These are phyloP conservation scores for Vigna reflexopilosa DNA, from an alignment of 306 rosid genomes.

Conservation along the genomic window DNA sequence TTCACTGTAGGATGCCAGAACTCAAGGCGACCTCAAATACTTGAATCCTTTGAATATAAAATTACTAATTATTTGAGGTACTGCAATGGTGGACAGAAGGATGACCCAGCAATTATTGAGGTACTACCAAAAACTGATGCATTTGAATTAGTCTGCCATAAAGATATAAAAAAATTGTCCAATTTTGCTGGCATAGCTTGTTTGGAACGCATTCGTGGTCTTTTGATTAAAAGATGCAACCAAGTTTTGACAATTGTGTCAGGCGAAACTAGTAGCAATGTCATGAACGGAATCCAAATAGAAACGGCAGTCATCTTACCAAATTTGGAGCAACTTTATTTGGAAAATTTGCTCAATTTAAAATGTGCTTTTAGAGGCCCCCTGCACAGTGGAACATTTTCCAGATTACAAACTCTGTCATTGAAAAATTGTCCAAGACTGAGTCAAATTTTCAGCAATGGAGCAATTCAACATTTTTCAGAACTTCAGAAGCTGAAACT, in stretches of 20 bases:
- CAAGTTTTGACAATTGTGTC: constrained; percentile 21
- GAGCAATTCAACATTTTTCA: constrained; percentile 23
- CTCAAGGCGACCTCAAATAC: constrained; percentile 32
- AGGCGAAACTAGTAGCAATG: neutral
- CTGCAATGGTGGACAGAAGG: constrained; percentile 7
- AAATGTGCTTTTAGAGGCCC: constrained; percentile 33
- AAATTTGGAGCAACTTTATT: constrained; percentile 40
- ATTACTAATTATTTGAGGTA: constrained; percentile 40
- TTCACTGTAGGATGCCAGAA: constrained; percentile 43
- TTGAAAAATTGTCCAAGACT: constrained; percentile 34
- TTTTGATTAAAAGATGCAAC: constrained; percentile 40
- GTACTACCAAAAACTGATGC: constrained; percentile 40
- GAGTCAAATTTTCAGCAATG: constrained; percentile 33
- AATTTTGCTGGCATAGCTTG: constrained; percentile 15
- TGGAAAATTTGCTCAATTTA: constrained; percentile 30
- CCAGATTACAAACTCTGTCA: constrained; percentile 26
- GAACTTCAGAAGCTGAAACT: constrained; percentile 40
- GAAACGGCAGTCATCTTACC: constrained; percentile 12
- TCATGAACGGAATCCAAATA: neutral
- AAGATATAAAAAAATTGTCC: constrained; percentile 26
- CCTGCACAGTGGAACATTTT: constrained; percentile 24
- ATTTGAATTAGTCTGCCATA: constrained; percentile 39
- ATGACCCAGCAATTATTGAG: constrained; percentile 17
- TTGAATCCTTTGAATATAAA: constrained; percentile 41
- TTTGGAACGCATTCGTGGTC: constrained; percentile 35